phyloP scores from a whole-genome alignment of 306 rosid species.

The Alnus rubra region DNA sequence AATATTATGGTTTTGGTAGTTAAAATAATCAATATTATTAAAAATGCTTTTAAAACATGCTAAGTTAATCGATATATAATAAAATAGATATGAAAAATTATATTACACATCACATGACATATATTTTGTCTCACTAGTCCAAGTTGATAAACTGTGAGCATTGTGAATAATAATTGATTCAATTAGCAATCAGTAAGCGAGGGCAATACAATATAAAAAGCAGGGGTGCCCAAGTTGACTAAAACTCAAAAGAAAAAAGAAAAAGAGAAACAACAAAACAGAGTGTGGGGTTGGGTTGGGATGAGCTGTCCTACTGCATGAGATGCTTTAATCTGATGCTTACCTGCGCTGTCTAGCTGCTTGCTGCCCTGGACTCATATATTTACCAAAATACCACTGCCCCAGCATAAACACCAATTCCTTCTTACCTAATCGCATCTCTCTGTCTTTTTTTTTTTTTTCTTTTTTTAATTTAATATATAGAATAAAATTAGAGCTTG shows the following conservation, averaged over 20 bases:
- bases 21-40: no score
- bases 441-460: no score
- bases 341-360: conserved; percentile 40
- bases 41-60: no score
- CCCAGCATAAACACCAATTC: background rate
- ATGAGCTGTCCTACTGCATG: conserved; percentile 63
- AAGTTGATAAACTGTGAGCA: background rate
- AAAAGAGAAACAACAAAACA: conserved; percentile 20
- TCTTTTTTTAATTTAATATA: no score
- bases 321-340: conserved; percentile 58
- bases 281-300: conserved; percentile 44
- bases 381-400: conserved; percentile 28
- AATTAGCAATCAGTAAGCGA: background rate
- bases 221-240: conserved; percentile 30
- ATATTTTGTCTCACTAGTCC: background rate
- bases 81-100: no score
- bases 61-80: no score
- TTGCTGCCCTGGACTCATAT: conserved; percentile 19
- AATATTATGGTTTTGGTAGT: no score
- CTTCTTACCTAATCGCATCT: background rate
- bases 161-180: no score
- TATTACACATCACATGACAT: background rate
- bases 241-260: background rate
- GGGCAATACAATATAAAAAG: conserved; percentile 26
- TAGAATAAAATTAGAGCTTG: no score